These are phyloP conservation scores for Coleophoma eucalyptorum DNA, from an alignment of 2,329 filamentous ascomycete species.

Conservation along the genomic window DNA sequence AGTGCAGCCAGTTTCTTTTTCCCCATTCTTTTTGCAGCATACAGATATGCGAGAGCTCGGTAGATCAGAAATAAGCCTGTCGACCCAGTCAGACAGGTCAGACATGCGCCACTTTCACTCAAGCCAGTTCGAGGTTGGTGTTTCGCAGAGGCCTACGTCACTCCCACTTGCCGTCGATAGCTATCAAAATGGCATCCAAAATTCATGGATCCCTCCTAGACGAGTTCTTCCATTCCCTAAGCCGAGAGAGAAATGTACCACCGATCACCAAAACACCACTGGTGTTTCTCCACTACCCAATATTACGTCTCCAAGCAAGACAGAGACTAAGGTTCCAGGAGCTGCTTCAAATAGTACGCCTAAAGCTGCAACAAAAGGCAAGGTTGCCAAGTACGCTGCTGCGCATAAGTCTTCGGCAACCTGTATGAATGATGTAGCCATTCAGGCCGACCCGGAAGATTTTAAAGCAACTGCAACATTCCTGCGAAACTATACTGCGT, in stretches of 20 bases:
- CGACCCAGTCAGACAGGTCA: neutral
- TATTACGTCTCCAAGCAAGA: slow-evolving; percentile 13
- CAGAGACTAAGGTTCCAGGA: neutral
- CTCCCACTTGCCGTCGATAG: slow-evolving; percentile 1
- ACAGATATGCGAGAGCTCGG: too few relatives aligned
- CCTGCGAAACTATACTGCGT: neutral
- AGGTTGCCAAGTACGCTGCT: too few relatives aligned
- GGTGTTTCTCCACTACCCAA: slow-evolving; percentile 19
- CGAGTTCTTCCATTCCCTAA: slow-evolving; percentile 22
- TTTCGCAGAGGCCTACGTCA: slow-evolving; percentile 2
- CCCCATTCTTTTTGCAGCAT: too few relatives aligned
- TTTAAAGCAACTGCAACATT: neutral
- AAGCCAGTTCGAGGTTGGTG: neutral
- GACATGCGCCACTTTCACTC: neutral
- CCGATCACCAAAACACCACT: slow-evolving; percentile 3
- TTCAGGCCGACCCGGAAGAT: neutral
- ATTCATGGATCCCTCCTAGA: slow-evolving; percentile 18
- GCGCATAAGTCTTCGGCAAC: too few relatives aligned
- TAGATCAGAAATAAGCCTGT: neutral
- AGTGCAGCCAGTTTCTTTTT: too few relatives aligned
- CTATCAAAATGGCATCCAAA: neutral
- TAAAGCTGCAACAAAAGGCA: slow-evolving; percentile 6
- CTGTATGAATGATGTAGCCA: neutral
- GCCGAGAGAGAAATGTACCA: slow-evolving; percentile 1
- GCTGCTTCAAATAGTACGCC: neutral